A percentile compares a stretch with the other conserved stretches of the same genome.
Conservation (phyloP, 306 rosid species). For the Cicer arietinum region DNA sequence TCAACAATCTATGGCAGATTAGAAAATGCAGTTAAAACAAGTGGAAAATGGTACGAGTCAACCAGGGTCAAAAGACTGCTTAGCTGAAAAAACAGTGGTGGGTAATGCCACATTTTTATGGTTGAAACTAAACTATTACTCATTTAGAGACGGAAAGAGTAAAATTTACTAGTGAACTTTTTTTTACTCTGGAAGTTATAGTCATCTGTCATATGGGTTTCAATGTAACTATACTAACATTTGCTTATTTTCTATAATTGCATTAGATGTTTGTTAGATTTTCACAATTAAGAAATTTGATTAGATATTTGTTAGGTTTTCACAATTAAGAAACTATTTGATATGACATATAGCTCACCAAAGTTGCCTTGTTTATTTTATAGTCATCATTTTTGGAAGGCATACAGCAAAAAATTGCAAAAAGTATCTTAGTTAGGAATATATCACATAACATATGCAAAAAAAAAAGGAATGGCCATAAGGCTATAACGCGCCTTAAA, state of each 20-base stretch:
- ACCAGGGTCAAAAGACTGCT: constrained; percentile 1
- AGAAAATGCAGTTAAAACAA: constrained; percentile 6
- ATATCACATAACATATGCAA: not conserved
- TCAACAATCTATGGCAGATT: not conserved
- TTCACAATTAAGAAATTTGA: not conserved
- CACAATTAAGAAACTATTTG: constrained; percentile 1
- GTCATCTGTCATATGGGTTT: not conserved
- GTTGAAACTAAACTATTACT: not conserved
- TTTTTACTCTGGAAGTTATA: not conserved
- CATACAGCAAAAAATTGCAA: not conserved
- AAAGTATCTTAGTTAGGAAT: not conserved
- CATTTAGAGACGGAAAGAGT: not conserved
- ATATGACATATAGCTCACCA: not conserved
- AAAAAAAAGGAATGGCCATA: not conserved
- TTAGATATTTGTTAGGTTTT: not conserved
- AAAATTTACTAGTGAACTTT: not conserved
- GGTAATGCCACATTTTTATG: not conserved
- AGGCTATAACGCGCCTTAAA: not conserved
- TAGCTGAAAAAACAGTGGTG: not conserved
- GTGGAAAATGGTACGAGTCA: constrained; percentile 7
- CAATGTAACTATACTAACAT: not conserved
- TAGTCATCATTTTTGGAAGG: no score
- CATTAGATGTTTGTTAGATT: not conserved
- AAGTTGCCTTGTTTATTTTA: not conserved
- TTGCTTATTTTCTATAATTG: not conserved